These are phyloP conservation scores for Pseudopithomyces maydicus DNA, from an alignment of 2,329 filamentous ascomycete genomes.

Conservation along the genomic window DNA sequence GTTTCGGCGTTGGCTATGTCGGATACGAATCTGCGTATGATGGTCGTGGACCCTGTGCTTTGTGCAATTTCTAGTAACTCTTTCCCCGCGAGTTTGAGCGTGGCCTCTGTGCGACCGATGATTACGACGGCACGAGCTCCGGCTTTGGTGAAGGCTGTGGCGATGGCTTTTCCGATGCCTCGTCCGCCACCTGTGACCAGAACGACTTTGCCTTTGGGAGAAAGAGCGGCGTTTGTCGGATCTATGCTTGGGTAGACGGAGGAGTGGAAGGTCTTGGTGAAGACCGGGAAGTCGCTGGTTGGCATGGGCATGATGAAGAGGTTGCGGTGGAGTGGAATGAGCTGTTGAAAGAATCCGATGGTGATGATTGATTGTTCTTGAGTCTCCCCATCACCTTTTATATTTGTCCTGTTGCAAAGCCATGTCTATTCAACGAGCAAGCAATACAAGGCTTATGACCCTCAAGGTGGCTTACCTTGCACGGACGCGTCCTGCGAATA, in stretches of 20 bases:
- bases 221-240: constrained; percentile 24
- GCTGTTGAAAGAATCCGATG: too few relatives aligned
- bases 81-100: background rate
- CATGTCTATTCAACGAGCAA: background rate
- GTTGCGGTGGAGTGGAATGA: background rate
- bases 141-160: constrained; percentile 2
- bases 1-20: background rate
- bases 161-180: constrained; percentile 5
- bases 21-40: background rate
- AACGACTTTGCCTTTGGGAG: constrained; percentile 13
- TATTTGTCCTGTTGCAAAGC: background rate
- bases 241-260: constrained; percentile 24
- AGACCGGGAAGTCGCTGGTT: background rate
- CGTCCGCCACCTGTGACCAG: constrained; percentile 38
- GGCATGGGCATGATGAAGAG: background rate
- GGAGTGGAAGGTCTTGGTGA: constrained; percentile 1
- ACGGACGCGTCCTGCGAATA: background rate
- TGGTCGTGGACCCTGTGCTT: background rate
- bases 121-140: constrained; percentile 10
- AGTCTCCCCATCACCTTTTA: background rate
- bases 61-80: background rate
- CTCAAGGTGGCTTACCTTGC: too few relatives aligned
- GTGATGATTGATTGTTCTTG: background rate
- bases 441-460: background rate
- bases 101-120: constrained; percentile 24